Base-by-base conservation (phyloP, 2,329 filamentous ascomycete species). In the Fusarium sp. region DNA sequence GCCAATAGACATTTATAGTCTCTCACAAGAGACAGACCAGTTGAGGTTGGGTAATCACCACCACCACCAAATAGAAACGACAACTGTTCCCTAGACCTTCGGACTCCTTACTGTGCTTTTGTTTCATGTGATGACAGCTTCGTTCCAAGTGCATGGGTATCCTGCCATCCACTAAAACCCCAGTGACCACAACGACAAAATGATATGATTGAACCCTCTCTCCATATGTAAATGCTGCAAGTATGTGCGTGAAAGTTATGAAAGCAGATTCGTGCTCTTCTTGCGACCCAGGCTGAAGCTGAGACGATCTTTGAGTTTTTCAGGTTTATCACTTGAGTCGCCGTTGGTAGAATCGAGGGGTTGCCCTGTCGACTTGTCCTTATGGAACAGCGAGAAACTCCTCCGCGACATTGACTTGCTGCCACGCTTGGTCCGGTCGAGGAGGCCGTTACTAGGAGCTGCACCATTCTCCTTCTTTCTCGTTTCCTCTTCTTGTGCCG, bases 391-490 rank as follows among this genome's bases (percentile, higher is more conserved):
- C 29, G 83, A 84, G 69, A 91, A 88, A 65, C 90, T 90, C 75
- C 89, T 92, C 61, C 88, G 86, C 44, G 90, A 85, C 79, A 96
- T 84, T 62, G 91, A 93, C 78, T 91, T 94, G 73, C 88, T 92
- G 9, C 86, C 86, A 50, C 88, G 83, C 66, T 88, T 85, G 63
- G 90, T 87, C 39, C 91, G 82, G 68, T 85, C 86, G 37, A 95
- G 77, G 27, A 86, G 80, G 6, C 80, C 78, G 27, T 65, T 56
- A 27, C 73, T 72, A 47, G 69, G 72, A 57, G 69, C 81, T 14
- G 71, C 66, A 5, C 69, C 68, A n/a, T 72, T 74, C 27, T 78
- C 77, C 54, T 76, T 77, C 64, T 76, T 80, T 43, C 75, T 73
- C 10, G 68, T 63, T 13, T 76, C 75, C 7, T 79, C 76, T 41